Evolutionary conservation across 2,329 filamentous ascomycete species (phyloP), one percentile per base, ranked within the genome.

Genomic region (Myriosclerotinia scirpicola): DNA sequence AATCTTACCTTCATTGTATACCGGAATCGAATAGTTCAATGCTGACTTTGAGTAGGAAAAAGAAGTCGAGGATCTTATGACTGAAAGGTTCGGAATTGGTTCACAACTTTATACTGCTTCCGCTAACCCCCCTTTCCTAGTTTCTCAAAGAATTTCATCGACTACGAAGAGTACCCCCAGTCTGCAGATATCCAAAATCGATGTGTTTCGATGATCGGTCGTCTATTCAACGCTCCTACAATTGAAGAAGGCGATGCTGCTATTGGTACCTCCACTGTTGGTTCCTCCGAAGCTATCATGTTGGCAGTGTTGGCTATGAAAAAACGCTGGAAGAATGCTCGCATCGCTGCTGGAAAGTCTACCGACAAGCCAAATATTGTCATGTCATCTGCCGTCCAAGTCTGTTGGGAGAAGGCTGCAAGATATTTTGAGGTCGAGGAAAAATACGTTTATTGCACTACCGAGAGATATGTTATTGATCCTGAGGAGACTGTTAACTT

Each of bases 341-440:
- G 92, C 73, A 86, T 90, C 77, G 92, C 90, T 5, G 91, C 87
- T 73, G 93, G 93, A 69, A 95, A 96, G 81, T 85, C 92, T 65
- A 85, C 78, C 68, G 91, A 93, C 69, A 85, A 85, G 54, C 94
- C 94, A 65, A 98, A 98, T 80, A 89, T 98, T 69, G 82, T 98
- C 82, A 97, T 98, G 94, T 95, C 91, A 74, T 92, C 91, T 36
- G 93, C 94, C 42, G 94, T 97, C 2, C 94, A 98, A 80, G 94
- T 97, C 52, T 97, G 93, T 83, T 97, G 93, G 93, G 93, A 97
- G 79, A 97, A 97, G 82, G 89, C 90, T 0, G 87, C 90, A 5
- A 85, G 92, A 62, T 96, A 96, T 81, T 95, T 96, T 74, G 94
- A 98, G 75, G 86, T 97, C 53, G 94, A 97, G 73, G 93, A 97